Base-by-base conservation (phyloP, 805 yeast species). In the Wickerhamomyces rabaulensis region DNA sequence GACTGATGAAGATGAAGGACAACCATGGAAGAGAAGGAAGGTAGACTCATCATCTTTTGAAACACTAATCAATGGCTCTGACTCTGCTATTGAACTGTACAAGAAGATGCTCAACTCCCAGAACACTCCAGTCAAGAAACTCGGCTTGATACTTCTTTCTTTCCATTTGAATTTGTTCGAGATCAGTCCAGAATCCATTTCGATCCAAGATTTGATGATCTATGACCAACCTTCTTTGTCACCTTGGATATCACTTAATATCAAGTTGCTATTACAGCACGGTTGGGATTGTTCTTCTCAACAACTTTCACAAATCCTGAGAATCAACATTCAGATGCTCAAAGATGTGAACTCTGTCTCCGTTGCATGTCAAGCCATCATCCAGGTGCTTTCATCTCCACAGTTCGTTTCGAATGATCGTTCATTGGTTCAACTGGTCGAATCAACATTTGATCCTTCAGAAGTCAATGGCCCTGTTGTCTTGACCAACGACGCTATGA, bases 401-500 rank as follows among this genome's bases (percentile, higher is more conserved):
- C 44, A 41, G 1, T 51, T 51, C 17, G 16, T 16, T 0, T 40
- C 54, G 2, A 42, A 54, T 4, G 85, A 80, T 44, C 58, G 60
- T 9, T 60, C 76, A 0, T 53, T 80, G 9, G 46, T 66, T 4
- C 75, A 69, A 39, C 78, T 76, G 50, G 60, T 81, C 27, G 75
- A 74, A 38, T 75, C 74, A 25, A 44, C 80, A 2, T 63, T 76
- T 41, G 84, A 81, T 33, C 57, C 76, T 6, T 65, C 86, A 0
- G 84, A 78, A 40, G 65, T 81, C 0, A 77, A 75, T 58, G 92
- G 92, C 0, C 92, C 94, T 2, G 56, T 63, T 1, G 21, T 51
- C 1, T 44, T 82, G 1, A 68, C 73, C 41, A 65, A 73, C 39
- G 78, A 73, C 41, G 66, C 84, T 4, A 63, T 79, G 25, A 52